These are phyloP conservation scores for Didymella arachidicola DNA, from an alignment of 2,329 filamentous ascomycete genomes.

Conservation along the genomic window DNA sequence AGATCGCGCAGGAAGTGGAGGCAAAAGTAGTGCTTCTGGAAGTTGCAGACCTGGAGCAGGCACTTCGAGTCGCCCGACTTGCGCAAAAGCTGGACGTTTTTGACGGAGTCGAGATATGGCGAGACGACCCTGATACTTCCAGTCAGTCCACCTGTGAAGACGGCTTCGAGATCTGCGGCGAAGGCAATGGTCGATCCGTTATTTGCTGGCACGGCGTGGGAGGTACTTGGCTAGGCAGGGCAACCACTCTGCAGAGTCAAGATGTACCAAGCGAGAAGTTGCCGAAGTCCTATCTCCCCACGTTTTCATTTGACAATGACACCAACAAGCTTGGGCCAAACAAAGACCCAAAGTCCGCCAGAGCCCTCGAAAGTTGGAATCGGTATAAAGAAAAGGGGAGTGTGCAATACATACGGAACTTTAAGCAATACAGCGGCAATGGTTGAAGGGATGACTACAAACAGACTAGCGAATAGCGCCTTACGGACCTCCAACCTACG, in stretches of 20 bases:
- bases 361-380: background rate
- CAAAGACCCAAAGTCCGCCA: background rate
- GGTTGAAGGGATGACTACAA: no score
- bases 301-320: background rate
- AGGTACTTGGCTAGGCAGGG: slow-evolving; percentile 37
- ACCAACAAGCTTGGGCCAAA: background rate
- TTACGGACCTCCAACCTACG: background rate
- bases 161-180: slow-evolving; percentile 45
- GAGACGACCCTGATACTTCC: slow-evolving; percentile 61
- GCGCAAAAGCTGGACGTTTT: slow-evolving; percentile 41
- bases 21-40: slow-evolving; percentile 72
- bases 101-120: slow-evolving; percentile 71
- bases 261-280: background rate
- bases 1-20: slow-evolving; percentile 59
- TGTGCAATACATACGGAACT: no score
- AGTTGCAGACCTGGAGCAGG: slow-evolving; percentile 74
- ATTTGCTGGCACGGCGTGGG: slow-evolving; percentile 51
- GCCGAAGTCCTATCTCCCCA: background rate
- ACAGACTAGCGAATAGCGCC: slow-evolving; percentile 6
- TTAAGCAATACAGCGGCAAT: no score
- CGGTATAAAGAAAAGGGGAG: no score
- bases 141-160: slow-evolving; percentile 3
- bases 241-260: background rate
- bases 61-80: slow-evolving; percentile 65
- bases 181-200: slow-evolving; percentile 55